phyloP scores from a whole-genome alignment of 2,329 filamentous ascomycete genomes.

The Paramyrothecium sp. region DNA sequence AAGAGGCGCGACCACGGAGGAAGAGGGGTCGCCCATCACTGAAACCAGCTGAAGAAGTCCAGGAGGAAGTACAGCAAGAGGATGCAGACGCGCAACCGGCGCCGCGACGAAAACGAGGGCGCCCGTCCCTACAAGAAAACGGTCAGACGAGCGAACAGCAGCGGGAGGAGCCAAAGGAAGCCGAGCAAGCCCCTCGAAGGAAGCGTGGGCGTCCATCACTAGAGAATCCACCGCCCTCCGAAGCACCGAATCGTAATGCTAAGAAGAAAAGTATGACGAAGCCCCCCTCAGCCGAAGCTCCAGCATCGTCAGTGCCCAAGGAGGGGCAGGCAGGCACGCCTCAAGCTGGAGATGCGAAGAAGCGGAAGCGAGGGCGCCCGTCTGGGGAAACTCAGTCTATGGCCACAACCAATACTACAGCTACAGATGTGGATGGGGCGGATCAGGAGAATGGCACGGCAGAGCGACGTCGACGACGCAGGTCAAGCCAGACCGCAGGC shows the following conservation, averaged over 20 bases:
- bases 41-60: conserved; percentile 10
- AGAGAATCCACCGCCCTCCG: neutral
- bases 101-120: conserved; percentile 34
- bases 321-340: neutral
- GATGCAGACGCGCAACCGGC: conserved; percentile 16
- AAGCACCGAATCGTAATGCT: neutral
- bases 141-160: conserved; percentile 13
- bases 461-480: conserved; percentile 11
- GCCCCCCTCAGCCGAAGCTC: neutral
- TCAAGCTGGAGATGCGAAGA: too few species aligned
- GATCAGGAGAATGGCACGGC: conserved; percentile 1
- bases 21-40: conserved; percentile 14
- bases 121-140: conserved; percentile 23
- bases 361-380: too few species aligned
- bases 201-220: conserved; percentile 9
- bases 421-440: neutral
- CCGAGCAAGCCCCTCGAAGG: conserved; percentile 10
- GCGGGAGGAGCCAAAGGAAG: conserved; percentile 7
- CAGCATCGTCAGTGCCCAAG: neutral
- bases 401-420: neutral
- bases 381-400: too few species aligned
- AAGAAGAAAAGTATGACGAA: conserved; percentile 6
- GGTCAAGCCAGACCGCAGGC: conserved; percentile 11
- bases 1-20: conserved; percentile 8
- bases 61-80: conserved; percentile 1